phyloP scores from a whole-genome alignment of 225 moss, liverwort and hornwort genomes.

The Polytrichum formosum region DNA sequence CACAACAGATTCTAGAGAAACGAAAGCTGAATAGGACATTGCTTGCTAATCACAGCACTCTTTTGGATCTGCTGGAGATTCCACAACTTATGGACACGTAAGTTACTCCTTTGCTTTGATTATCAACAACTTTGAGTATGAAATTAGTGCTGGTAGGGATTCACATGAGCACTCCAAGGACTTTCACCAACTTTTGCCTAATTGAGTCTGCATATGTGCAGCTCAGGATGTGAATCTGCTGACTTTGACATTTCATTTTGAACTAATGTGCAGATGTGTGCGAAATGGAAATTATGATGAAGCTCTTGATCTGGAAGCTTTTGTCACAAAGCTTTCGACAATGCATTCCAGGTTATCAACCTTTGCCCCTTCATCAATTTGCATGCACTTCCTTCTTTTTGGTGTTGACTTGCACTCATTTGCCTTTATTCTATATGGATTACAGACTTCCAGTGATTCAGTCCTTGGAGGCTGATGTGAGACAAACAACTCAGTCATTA shows the following conservation, averaged over 20 bases:
- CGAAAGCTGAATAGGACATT: constrained; percentile 86
- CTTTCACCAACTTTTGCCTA: too few species aligned
- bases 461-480: constrained; percentile 82
- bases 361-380: neutral
- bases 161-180: too few species aligned
- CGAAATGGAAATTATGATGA: constrained; percentile 99
- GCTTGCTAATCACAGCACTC: constrained; percentile 82
- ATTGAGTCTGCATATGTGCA: too few species aligned
- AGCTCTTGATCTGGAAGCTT: constrained; percentile 98
- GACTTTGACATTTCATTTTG: too few species aligned
- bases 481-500: constrained; percentile 79
- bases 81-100: constrained; percentile 99
- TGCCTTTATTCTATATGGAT: constrained; percentile 7
- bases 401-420: neutral
- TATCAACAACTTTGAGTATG: constrained; percentile 1
- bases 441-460: constrained; percentile 89
- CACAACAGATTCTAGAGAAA: constrained; percentile 83
- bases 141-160: too few species aligned
- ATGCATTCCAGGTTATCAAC: constrained; percentile 76
- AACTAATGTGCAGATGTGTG: constrained; percentile 63
- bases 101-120: constrained; percentile 14
- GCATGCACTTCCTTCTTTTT: constrained; percentile 7
- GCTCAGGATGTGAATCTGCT: too few species aligned
- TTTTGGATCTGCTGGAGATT: constrained; percentile 96
- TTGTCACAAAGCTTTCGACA: constrained; percentile 86